Conservation (phyloP, 345 rosid genomes). For the Erucastrum elatum region DNA sequence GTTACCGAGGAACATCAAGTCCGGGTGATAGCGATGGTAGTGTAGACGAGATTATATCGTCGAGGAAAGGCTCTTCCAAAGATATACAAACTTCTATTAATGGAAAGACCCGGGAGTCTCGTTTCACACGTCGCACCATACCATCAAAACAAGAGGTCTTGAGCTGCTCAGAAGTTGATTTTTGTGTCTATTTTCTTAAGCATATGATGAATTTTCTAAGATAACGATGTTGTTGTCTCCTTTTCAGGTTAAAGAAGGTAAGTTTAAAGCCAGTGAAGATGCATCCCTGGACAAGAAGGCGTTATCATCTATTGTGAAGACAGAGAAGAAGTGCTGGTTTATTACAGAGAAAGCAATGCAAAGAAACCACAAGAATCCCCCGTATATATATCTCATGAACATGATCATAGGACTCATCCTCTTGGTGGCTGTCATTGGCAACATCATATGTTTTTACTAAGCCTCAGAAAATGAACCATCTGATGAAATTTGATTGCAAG, state of each 20-base stretch:
- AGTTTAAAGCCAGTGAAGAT: background rate
- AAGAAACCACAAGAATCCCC: background rate
- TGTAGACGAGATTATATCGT: background rate
- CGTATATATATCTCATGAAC: slow-evolving; percentile 11
- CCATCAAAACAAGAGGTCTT: slow-evolving; percentile 21
- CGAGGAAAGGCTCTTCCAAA: slow-evolving; percentile 3
- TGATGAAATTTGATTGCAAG: background rate
- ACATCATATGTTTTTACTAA: slow-evolving; percentile 8
- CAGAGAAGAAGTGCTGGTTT: slow-evolving; percentile 22
- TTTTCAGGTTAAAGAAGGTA: slow-evolving; percentile 13
- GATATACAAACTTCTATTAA: background rate
- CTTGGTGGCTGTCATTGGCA: background rate
- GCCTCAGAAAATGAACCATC: background rate
- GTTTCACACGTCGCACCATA: background rate
- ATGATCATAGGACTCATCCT: slow-evolving; percentile 20
- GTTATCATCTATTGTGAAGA: background rate
- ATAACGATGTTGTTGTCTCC: background rate
- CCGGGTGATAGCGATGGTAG: slow-evolving; percentile 5
- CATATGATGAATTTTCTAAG: background rate
- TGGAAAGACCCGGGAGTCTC: background rate
- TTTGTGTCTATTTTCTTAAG: background rate
- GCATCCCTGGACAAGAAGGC: background rate
- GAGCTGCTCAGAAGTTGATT: background rate
- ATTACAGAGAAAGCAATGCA: background rate
- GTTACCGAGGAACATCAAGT: slow-evolving; percentile 31